Base-by-base conservation (phyloP, 2,329 filamentous ascomycete species). In the Trichoderma sp. region DNA sequence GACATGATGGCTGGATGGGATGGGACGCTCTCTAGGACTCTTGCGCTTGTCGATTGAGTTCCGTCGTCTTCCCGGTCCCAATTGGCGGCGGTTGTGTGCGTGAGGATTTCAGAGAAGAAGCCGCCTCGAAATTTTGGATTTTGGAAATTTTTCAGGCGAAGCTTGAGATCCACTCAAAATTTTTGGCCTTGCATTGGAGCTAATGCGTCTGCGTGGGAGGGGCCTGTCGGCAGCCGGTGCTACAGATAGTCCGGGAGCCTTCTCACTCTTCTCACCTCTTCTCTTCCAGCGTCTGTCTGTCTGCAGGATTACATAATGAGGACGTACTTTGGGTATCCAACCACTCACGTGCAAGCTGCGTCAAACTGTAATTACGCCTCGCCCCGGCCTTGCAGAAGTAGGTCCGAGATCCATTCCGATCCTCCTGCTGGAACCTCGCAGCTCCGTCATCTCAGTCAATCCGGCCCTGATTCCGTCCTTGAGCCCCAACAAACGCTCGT, bases 1-100 rank as follows among this genome's bases (percentile, higher is more conserved):
- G 90, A 90, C 91, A 95, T 95, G 70, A 71, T 87, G 79, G 73
- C 71, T 70, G 72, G 63, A 47, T 70, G 61, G 67, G 63, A 30
- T 70, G 61, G 68, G 64, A 66, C 71, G 75, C 73, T 71, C 72
- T 73, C 72, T 69, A 67, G 63, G 70, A 70, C 65, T 72, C 68
- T 73, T 73, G 72, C 72, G 71, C 71, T 68, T 67, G 57, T 74
- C 67, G 70, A 73, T 74, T 72, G 73, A 68, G 69, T 72, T 71
- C 69, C 71, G 67, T 67, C 69, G 75, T 76, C 74, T 73, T 77
- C 71, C 71, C 74, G 70, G 70, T 72, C 75, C 72, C 76, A 74
- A 75, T 76, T 74, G 74, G 69, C 28, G 55, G 30, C 67, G 72
- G 71, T 69, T 72, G n/a, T 73, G 74, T 76, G 74, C 74, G 72